Evolutionary conservation across 2,329 filamentous ascomycete species (phyloP).

Genomic region (Cercospora nicotianae): DNA sequence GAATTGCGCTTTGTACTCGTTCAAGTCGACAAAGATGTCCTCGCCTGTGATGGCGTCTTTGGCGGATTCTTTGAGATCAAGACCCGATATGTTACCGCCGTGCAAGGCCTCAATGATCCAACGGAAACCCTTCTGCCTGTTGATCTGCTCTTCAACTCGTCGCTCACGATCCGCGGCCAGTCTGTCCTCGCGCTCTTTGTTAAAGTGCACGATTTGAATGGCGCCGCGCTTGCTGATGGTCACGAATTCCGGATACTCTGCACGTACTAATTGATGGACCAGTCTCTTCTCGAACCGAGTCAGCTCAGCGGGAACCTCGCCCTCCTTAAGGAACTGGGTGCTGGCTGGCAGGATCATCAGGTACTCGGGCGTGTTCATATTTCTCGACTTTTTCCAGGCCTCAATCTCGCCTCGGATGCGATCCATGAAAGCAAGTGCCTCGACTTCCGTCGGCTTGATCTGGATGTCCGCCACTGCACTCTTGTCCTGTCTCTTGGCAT

Average conservation of each 20-base stretch:
- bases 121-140: slow-evolving; percentile 50
- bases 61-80: slow-evolving; percentile 43
- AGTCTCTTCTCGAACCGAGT: slow-evolving; percentile 64
- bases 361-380: slow-evolving; percentile 30
- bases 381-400: slow-evolving; percentile 46
- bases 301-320: slow-evolving; percentile 39
- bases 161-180: slow-evolving; percentile 42
- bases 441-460: slow-evolving; percentile 53
- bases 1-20: slow-evolving; percentile 42
- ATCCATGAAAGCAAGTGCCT: slow-evolving; percentile 54
- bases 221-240: slow-evolving; percentile 46
- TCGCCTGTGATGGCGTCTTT: slow-evolving; percentile 39
- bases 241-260: slow-evolving; percentile 55
- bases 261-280: slow-evolving; percentile 65
- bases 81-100: slow-evolving; percentile 39
- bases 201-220: slow-evolving; percentile 45
- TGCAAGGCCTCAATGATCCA: slow-evolving; percentile 53
- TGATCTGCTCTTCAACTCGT: slow-evolving; percentile 44
- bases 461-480: slow-evolving; percentile 48
- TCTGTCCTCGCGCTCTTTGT: slow-evolving; percentile 47
- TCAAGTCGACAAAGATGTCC: slow-evolving; percentile 39
- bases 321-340: slow-evolving; percentile 22
- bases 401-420: slow-evolving; percentile 49
- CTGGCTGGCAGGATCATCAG: slow-evolving; percentile 38
- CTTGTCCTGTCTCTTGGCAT: slow-evolving; percentile 46